Evolutionary conservation across 2,329 filamentous ascomycete genomes (phyloP).

Genomic region (Hymenoscyphus repandus): DNA sequence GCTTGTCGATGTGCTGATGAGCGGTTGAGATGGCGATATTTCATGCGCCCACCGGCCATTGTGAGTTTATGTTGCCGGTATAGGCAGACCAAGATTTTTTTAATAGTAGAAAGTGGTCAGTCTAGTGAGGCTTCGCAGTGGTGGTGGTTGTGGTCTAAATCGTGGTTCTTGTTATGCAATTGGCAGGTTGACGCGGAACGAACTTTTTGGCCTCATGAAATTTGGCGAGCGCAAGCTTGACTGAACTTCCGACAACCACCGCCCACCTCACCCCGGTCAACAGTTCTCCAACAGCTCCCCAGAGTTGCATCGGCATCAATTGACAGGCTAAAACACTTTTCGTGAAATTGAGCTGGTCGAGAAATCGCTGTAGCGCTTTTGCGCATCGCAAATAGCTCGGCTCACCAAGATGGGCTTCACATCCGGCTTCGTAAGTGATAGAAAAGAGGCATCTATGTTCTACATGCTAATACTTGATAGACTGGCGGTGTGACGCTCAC

Average conservation of each 20-base stretch:
- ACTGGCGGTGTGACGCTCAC: conserved; percentile 73
- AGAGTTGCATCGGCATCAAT: conserved; percentile 16
- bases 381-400: conserved; percentile 10
- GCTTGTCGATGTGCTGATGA: conserved; percentile 84
- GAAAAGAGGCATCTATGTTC: not conserved
- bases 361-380: conserved; percentile 7
- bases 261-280: conserved; percentile 8
- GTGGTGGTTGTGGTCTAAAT: too few species aligned
- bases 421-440: conserved; percentile 62
- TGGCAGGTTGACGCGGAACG: too few species aligned
- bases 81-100: too few species aligned
- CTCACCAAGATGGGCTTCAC: conserved; percentile 62
- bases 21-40: conserved; percentile 85
- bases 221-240: too few species aligned
- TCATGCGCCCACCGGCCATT: conserved; percentile 83
- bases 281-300: conserved; percentile 13
- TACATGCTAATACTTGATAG: conserved; percentile 37
- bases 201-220: too few species aligned
- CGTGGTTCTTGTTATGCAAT: too few species aligned
- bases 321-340: conserved; percentile 1
- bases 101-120: too few species aligned
- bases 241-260: not conserved
- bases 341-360: not conserved
- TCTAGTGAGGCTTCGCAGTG: too few species aligned
- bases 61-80: conserved; percentile 13